A percentile compares a stretch with the other conserved stretches of the same genome.
Conservation (phyloP, 176 grass and related monocot species). For the Ensete glaucum region DNA sequence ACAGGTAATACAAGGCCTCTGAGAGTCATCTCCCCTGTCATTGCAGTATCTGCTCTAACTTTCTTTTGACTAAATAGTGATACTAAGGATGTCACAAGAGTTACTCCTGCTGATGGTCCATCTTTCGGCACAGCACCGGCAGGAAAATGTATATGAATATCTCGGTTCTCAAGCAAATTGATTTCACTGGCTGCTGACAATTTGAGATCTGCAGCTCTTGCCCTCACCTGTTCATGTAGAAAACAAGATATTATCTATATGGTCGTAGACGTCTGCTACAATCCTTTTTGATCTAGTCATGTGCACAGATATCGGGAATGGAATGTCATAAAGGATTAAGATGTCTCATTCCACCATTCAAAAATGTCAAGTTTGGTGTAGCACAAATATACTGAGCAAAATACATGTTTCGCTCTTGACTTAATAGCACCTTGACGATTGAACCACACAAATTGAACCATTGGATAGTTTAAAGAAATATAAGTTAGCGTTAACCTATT, state of each 20-base stretch:
- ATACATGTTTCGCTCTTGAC: too few species aligned
- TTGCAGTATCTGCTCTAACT: constrained; percentile 92
- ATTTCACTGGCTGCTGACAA: constrained; percentile 50
- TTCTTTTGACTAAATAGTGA: constrained; percentile 81
- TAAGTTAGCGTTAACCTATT: too few species aligned
- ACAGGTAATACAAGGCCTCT: constrained; percentile 92
- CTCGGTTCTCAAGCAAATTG: constrained; percentile 74
- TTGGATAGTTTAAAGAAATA: too few species aligned
- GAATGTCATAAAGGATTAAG: too few species aligned
- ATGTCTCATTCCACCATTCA: too few species aligned
- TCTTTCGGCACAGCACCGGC: constrained; percentile 98
- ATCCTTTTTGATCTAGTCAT: too few species aligned
- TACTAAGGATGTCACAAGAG: constrained; percentile 78
- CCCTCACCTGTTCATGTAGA: constrained; percentile 62
- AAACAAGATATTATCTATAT: constrained; percentile 1
- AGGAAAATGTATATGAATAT: constrained; percentile 98
- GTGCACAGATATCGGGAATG: neutral
- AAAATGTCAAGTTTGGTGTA: too few species aligned
- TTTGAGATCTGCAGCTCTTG: constrained; percentile 78
- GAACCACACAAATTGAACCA: too few species aligned
- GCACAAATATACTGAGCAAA: too few species aligned
- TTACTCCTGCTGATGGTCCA: constrained; percentile 95
- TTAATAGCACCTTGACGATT: too few species aligned
- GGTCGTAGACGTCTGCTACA: neutral
- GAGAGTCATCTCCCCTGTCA: constrained; percentile 98